Conservation (phyloP, 331 rosid genomes). For the Pyrus hybrid region DNA sequence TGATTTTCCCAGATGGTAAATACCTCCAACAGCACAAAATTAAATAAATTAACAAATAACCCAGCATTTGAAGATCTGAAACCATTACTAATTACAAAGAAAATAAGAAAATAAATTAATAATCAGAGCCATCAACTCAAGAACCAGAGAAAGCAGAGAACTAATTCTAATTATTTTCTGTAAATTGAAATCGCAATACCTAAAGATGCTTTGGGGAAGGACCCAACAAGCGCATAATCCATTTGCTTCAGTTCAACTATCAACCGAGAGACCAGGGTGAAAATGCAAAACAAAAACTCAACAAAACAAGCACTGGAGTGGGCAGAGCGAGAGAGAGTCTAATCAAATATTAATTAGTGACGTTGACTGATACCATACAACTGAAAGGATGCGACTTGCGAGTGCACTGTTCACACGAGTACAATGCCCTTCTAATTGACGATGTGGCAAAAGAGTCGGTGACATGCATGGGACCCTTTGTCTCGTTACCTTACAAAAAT, state of each 20-base stretch:
- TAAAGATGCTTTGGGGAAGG: constrained; percentile 30
- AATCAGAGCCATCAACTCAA: neutral
- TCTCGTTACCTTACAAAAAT: no score
- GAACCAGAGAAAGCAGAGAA: neutral
- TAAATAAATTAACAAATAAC: neutral
- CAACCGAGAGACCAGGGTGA: neutral
- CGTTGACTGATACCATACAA: no score
- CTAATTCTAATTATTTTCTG: neutral
- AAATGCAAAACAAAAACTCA: neutral
- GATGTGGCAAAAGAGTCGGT: no score
- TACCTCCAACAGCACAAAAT: neutral
- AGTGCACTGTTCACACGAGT: no score
- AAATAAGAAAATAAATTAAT: neutral
- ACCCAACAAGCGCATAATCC: constrained; percentile 42
- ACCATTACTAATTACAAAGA: neutral
- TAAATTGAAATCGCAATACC: constrained; percentile 21
- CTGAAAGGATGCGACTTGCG: no score
- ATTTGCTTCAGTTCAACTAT: constrained; percentile 2
- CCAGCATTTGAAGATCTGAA: neutral
- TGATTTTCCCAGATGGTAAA: neutral
- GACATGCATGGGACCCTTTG: no score
- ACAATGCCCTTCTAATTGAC: no score
- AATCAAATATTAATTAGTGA: no score
- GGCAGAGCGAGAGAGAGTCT: no score
- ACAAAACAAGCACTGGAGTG: no score